phyloP scores from a whole-genome alignment of 768 basidiomycete species.

The Postia placenta region DNA sequence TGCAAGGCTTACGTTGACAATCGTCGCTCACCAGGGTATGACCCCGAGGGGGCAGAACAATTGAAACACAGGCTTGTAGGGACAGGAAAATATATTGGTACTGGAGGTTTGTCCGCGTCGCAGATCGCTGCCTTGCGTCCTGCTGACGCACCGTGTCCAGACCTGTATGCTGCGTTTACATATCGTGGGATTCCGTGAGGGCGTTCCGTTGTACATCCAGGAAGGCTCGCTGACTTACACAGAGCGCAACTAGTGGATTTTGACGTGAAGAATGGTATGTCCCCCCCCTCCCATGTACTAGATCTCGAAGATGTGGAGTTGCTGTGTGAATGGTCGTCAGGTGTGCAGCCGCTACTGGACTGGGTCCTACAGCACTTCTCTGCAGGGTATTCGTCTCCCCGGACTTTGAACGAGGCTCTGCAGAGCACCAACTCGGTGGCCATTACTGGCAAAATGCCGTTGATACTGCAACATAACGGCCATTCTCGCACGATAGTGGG shows the following conservation, averaged over 20 bases:
- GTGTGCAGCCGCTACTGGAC: constrained; percentile 37
- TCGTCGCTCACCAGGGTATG: constrained; percentile 47
- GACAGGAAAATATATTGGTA: constrained; percentile 76
- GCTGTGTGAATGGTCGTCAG: too few species aligned
- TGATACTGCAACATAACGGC: constrained; percentile 77
- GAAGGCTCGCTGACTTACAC: constrained; percentile 3
- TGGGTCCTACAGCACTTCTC: constrained; percentile 79
- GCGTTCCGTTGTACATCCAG: not conserved
- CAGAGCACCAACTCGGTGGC: constrained; percentile 44
- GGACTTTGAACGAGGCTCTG: constrained; percentile 47
- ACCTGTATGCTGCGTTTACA: constrained; percentile 74
- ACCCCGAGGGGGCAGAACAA: constrained; percentile 58
- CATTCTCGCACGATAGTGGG: constrained; percentile 89
- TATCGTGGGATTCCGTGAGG: constrained; percentile 79
- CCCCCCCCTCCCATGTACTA: too few species aligned
- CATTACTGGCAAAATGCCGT: constrained; percentile 62
- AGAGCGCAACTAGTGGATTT: constrained; percentile 68
- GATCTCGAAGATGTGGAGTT: not conserved
- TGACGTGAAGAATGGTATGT: constrained; percentile 43
- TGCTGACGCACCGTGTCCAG: constrained; percentile 30
- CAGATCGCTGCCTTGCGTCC: not conserved
- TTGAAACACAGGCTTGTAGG: constrained; percentile 47
- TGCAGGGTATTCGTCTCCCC: constrained; percentile 9
- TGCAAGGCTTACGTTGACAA: not conserved
- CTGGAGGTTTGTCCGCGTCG: constrained; percentile 45